Conservation (phyloP, 1,284 basidiomycete species). For the Cutaneotrichosporon dermatis region DNA sequence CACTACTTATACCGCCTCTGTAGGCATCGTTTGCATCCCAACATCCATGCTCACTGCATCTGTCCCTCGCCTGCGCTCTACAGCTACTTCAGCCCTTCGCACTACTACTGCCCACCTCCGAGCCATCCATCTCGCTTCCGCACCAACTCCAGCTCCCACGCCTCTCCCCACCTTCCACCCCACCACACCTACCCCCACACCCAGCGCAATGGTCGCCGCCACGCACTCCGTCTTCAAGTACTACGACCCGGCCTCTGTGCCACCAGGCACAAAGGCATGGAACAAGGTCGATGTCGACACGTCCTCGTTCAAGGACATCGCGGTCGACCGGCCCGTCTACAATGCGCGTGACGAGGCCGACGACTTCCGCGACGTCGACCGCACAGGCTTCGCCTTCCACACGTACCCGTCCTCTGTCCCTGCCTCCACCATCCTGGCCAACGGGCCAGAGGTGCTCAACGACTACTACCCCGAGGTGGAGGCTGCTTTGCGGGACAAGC, state of each 20-base stretch:
- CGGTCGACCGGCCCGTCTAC: conserved; percentile 9
- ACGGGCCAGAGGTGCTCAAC: conserved; percentile 8
- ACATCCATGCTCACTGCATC: no score
- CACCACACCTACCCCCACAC: not conserved
- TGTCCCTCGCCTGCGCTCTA: no score
- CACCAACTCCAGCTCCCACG: no score
- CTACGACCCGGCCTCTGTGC: conserved; percentile 10
- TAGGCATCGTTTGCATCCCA: no score
- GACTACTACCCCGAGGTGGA: conserved; percentile 19
- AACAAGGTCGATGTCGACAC: conserved; percentile 15
- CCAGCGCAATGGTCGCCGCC: not conserved
- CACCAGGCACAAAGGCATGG: conserved; percentile 11
- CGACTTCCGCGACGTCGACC: conserved; percentile 19
- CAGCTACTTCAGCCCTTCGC: no score
- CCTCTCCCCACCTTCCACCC: not conserved
- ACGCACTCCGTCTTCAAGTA: conserved; percentile 12
- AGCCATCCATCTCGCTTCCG: no score
- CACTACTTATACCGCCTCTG: no score
- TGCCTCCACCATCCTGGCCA: conserved; percentile 7
- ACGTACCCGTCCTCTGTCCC: conserved; percentile 11
- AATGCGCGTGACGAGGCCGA: conserved; percentile 15
- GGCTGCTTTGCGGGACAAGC: conserved; percentile 12
- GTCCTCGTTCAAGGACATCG: not conserved
- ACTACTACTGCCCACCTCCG: no score
- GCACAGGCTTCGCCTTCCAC: conserved; percentile 20